These are phyloP conservation scores for Cryphonectria japonica DNA, from an alignment of 2,329 filamentous ascomycete genomes.

Conservation along the genomic window DNA sequence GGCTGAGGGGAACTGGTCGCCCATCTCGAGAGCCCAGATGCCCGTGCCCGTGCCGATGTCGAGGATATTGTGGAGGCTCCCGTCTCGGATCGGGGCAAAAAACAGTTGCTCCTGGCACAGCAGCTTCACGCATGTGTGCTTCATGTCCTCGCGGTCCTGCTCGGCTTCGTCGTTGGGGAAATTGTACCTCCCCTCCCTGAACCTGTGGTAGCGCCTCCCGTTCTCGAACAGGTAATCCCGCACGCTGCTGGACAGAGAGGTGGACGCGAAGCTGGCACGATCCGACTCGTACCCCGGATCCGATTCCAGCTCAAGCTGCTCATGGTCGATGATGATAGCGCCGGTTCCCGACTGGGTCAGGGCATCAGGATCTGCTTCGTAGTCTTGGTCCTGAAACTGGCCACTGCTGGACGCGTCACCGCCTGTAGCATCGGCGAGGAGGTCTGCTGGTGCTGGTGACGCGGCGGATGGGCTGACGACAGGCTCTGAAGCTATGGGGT, in stretches of 20 bases:
- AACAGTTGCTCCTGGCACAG: conserved; percentile 53
- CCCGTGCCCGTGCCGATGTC: conserved; percentile 64
- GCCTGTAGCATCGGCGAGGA: neutral
- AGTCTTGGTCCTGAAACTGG: neutral
- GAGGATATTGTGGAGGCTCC: conserved; percentile 52
- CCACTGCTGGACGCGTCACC: neutral
- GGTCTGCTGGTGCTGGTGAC: neutral
- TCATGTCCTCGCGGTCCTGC: conserved; percentile 62
- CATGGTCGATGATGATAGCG: conserved; percentile 36
- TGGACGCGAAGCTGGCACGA: conserved; percentile 36
- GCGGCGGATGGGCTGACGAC: neutral
- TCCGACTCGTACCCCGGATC: conserved; percentile 40
- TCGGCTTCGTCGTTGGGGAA: conserved; percentile 65
- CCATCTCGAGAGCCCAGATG: conserved; percentile 62
- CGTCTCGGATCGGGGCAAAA: conserved; percentile 53
- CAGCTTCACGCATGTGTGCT: conserved; percentile 56
- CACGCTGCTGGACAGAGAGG: conserved; percentile 43
- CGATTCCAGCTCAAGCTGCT: conserved; percentile 33
- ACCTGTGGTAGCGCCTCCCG: conserved; percentile 62
- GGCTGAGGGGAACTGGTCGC: conserved; percentile 46
- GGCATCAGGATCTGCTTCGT: conserved; percentile 32
- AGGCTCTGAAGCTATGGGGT: neutral
- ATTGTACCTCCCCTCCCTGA: conserved; percentile 57
- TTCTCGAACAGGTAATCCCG: conserved; percentile 59
- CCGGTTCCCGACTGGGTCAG: conserved; percentile 35